These are phyloP conservation scores for Aschersonia sp. DNA, from an alignment of 2,329 filamentous ascomycete genomes.

Conservation along the genomic window DNA sequence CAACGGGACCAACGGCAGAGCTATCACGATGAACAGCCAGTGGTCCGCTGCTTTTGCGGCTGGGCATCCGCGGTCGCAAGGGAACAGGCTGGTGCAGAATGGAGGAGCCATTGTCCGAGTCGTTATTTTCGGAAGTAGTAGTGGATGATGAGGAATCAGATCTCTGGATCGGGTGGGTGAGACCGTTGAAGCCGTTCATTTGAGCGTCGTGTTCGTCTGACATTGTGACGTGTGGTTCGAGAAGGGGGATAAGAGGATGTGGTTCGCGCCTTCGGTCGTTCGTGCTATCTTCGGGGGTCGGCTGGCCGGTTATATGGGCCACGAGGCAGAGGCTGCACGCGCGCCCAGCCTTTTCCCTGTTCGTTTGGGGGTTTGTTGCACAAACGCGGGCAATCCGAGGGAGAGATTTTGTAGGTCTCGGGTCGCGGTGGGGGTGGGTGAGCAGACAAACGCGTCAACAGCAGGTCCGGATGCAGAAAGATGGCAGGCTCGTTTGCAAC, in stretches of 20 bases:
- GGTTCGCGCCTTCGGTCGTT: neutral
- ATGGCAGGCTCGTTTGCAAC: no score
- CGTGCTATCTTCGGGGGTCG: no score
- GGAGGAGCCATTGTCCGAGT: conserved; percentile 30
- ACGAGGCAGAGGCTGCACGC: neutral
- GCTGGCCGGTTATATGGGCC: neutral
- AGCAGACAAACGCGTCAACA: neutral
- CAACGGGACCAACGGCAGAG: conserved; percentile 55
- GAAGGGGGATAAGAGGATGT: neutral
- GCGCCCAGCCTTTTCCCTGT: neutral
- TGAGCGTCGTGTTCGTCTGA: conserved; percentile 10
- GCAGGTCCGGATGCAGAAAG: no score
- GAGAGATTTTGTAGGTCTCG: neutral
- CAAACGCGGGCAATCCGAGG: neutral
- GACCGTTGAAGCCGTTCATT: conserved; percentile 10
- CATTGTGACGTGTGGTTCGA: conserved; percentile 3
- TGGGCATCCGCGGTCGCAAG: conserved; percentile 51
- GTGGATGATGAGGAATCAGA: conserved; percentile 21
- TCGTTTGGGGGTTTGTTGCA: neutral
- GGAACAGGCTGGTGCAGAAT: conserved; percentile 36
- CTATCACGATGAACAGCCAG: conserved; percentile 70
- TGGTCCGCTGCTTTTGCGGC: conserved; percentile 66
- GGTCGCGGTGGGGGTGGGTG: neutral
- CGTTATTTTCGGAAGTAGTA: conserved; percentile 19
- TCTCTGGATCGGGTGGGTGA: conserved; percentile 19